These are phyloP conservation scores for Paxillus ammoniavirescens DNA, from an alignment of 768 basidiomycete genomes.

Conservation along the genomic window DNA sequence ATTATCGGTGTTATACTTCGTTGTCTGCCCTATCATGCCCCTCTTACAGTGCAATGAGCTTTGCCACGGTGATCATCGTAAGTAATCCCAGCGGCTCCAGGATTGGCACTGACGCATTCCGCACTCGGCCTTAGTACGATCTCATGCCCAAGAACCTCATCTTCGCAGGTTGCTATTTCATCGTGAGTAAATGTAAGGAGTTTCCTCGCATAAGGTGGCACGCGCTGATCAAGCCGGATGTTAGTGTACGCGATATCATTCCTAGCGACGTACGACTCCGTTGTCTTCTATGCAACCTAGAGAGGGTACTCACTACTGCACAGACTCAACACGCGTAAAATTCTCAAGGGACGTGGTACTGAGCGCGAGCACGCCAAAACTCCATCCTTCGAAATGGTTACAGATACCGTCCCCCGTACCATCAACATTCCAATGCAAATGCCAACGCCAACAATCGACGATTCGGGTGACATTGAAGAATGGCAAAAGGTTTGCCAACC, in stretches of 20 bases:
- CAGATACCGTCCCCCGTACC: neutral
- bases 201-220: neutral
- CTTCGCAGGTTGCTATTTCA: slow-evolving; percentile 61
- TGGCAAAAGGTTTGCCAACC: slow-evolving; percentile 10
- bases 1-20: neutral
- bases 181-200: slow-evolving; percentile 60
- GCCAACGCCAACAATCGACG: neutral
- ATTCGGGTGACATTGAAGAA: neutral
- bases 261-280: slow-evolving; percentile 53
- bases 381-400: slow-evolving; percentile 28
- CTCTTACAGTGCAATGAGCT: slow-evolving; percentile 27
- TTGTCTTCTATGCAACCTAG: neutral
- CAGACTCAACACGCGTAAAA: slow-evolving; percentile 61
- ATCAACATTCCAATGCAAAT: slow-evolving; percentile 6
- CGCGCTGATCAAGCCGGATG: slow-evolving; percentile 2
- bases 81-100: slow-evolving; percentile 14
- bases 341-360: slow-evolving; percentile 53
- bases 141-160: slow-evolving; percentile 52
- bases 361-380: slow-evolving; percentile 35
- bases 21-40: neutral
- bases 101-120: neutral
- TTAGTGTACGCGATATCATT: slow-evolving; percentile 66
- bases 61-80: slow-evolving; percentile 56
- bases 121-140: slow-evolving; percentile 46
- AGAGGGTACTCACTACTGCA: slow-evolving; percentile 12